These are phyloP conservation scores for Beauveria scarabaeidicola DNA, from an alignment of 2,329 filamentous ascomycete species.

Conservation along the genomic window DNA sequence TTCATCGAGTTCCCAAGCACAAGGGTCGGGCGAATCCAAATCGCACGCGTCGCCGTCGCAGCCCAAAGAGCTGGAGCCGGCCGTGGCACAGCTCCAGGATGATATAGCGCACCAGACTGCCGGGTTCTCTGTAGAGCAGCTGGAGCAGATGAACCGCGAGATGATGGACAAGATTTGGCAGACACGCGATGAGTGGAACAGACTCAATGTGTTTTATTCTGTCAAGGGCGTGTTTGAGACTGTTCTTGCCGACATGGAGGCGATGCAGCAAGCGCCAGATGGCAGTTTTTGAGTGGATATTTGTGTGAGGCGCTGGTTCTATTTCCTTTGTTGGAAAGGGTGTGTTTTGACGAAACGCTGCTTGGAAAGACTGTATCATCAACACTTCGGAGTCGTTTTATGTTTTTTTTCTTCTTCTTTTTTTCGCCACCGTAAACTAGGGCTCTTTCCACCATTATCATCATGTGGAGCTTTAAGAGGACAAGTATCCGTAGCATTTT, in stretches of 20 bases:
- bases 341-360: slow-evolving; percentile 7
- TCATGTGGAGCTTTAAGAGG: slow-evolving; percentile 16
- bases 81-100: slow-evolving; percentile 50
- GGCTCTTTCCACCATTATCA: slow-evolving; percentile 11
- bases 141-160: slow-evolving; percentile 85
- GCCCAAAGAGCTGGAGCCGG: slow-evolving; percentile 36
- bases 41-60: slow-evolving; percentile 27
- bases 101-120: slow-evolving; percentile 59
- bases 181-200: slow-evolving; percentile 72
- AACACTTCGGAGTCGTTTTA: slow-evolving; percentile 4
- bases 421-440: not conserved
- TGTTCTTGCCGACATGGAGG: slow-evolving; percentile 59
- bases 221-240: slow-evolving; percentile 68
- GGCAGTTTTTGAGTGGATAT: slow-evolving; percentile 1
- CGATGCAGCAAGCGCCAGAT: slow-evolving; percentile 28
- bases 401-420: not conserved
- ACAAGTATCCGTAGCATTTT: not conserved
- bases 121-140: slow-evolving; percentile 81
- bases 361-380: slow-evolving; percentile 11
- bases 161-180: slow-evolving; percentile 89
- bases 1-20: slow-evolving; percentile 28
- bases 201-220: slow-evolving; percentile 58
- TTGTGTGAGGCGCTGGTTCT: not conserved
- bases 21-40: slow-evolving; percentile 3
- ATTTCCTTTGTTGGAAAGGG: not conserved